Base-by-base conservation (phyloP, 140 eudicot genomes). In the Flaveria floridana region DNA sequence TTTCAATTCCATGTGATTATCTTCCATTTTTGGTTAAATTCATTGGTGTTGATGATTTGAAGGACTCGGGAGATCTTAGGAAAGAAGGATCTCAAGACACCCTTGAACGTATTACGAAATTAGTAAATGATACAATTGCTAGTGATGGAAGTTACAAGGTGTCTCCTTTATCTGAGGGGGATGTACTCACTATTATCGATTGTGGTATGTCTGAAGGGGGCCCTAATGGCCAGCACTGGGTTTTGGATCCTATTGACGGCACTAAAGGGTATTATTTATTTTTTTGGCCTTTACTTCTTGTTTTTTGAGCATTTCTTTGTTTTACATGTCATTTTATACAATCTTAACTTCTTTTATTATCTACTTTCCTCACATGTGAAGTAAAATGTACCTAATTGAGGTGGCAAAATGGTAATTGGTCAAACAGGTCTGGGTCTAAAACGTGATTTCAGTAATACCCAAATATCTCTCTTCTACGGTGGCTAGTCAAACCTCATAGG, bases 201-300 rank as follows among this genome's bases (percentile, higher is more conserved):
- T 81, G 79, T 13, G 99, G 99, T 59, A 87, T 84, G 78, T 94
- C 99, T 79, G 92, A 94, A 82, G 99, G 99, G 76, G 99, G 99
- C 23, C 52, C 97, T 82, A 77, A 23, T 12, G 99, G 99, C 47
- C 90, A 87, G 25, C 99, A 94, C 65, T 94, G 99, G 99, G 97
- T 94, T 84, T 77, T 94, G 83, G 99, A 94, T 83, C 99, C 99
- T 63, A 94, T 94, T 39, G 99, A 94, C 71, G 99, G 99, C 58
- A 94, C 99, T 57, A 94, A 94, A 88, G 99, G 99, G 99, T 94
- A 82, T 75, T 89, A 21, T 47, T 78, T 64, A 15, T 50, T 14
- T 64, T 13, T 50, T 67, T 66, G 51, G 16, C 7, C 23, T 63
- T 56, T 72, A 57, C 21, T 39, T 39, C 5, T 39, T 46, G 11